Conservation (phyloP, 2,329 filamentous ascomycete species). For the Penicillium sp. region DNA sequence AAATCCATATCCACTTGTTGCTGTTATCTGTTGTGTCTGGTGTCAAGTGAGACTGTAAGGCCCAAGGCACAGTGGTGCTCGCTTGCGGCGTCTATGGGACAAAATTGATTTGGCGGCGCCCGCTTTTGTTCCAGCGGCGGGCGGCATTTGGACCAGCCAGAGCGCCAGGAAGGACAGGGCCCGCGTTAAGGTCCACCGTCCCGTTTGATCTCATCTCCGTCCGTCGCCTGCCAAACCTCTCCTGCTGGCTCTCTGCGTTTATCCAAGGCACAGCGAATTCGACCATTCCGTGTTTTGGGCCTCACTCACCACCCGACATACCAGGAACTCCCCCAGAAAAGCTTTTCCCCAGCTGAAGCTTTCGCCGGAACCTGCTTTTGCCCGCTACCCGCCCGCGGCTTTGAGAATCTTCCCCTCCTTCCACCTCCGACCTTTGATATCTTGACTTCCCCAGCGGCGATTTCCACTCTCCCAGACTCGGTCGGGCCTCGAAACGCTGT, state of each 20-base stretch:
- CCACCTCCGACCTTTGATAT: conserved; percentile 10
- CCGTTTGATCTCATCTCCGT: conserved; percentile 22
- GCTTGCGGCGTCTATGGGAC: conserved; percentile 37
- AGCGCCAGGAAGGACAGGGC: conserved; percentile 27
- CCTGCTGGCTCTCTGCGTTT: conserved; percentile 15
- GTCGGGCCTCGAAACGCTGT: background rate
- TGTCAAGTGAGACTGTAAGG: background rate
- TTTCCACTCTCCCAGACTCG: background rate
- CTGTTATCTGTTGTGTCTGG: background rate
- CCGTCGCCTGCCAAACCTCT: conserved; percentile 14
- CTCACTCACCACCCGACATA: background rate
- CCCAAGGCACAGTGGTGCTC: conserved; percentile 16
- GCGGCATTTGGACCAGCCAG: conserved; percentile 38
- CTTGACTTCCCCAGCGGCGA: background rate
- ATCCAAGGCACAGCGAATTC: conserved; percentile 4
- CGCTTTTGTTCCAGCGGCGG: conserved; percentile 32
- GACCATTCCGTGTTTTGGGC: background rate
- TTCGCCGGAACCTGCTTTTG: conserved; percentile 7
- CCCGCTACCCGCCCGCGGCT: conserved; percentile 13
- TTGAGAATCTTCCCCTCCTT: conserved; percentile 13
- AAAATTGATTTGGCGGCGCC: conserved; percentile 22
- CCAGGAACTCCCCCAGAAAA: background rate
- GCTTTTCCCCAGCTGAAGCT: background rate
- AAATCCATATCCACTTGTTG: background rate
- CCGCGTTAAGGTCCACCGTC: conserved; percentile 27